A percentile compares a stretch with the other conserved stretches of the same genome.
Conservation (phyloP, 2,329 filamentous ascomycete species). For the Periconia sp. region DNA sequence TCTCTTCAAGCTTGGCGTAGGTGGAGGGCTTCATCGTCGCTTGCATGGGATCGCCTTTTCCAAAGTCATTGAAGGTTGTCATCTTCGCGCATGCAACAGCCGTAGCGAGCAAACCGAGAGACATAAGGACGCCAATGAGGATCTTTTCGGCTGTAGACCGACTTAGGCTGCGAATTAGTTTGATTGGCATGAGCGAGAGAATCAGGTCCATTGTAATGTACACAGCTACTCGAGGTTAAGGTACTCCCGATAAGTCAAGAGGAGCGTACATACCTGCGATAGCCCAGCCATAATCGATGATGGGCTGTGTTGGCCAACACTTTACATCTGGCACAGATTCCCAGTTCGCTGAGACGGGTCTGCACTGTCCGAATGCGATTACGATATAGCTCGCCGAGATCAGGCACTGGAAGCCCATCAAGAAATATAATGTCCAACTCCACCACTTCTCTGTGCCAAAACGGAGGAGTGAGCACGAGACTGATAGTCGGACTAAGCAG, state of each 20-base stretch:
- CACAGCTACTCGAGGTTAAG: constrained; percentile 16
- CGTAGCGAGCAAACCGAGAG: constrained; percentile 31
- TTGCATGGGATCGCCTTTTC: constrained; percentile 32
- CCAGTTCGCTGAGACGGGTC: constrained; percentile 28
- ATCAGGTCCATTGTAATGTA: constrained; percentile 34
- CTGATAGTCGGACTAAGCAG: constrained; percentile 28
- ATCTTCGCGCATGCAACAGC: constrained; percentile 28
- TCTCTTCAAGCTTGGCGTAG: constrained; percentile 33
- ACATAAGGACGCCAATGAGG: constrained; percentile 30
- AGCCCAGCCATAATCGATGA: constrained; percentile 31
- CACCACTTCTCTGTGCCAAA: constrained; percentile 26
- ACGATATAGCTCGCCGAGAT: constrained; percentile 30
- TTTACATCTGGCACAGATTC: constrained; percentile 25
- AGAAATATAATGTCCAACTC: constrained; percentile 25
- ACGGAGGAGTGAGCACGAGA: constrained; percentile 31
- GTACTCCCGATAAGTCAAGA: not conserved
- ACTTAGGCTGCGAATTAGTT: constrained; percentile 26
- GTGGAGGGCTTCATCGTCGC: constrained; percentile 29
- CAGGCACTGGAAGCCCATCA: constrained; percentile 28
- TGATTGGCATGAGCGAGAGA: constrained; percentile 32
- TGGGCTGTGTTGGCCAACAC: constrained; percentile 27
- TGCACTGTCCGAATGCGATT: constrained; percentile 35
- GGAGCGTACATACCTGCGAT: constrained; percentile 21
- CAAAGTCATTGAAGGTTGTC: constrained; percentile 28
- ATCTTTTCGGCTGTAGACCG: constrained; percentile 28